Percentiles rank a stretch among this genome's conserved stretches.
Conservation (phyloP, 768 basidiomycete genomes). For the Cantharellus cinnabarinus region DNA sequence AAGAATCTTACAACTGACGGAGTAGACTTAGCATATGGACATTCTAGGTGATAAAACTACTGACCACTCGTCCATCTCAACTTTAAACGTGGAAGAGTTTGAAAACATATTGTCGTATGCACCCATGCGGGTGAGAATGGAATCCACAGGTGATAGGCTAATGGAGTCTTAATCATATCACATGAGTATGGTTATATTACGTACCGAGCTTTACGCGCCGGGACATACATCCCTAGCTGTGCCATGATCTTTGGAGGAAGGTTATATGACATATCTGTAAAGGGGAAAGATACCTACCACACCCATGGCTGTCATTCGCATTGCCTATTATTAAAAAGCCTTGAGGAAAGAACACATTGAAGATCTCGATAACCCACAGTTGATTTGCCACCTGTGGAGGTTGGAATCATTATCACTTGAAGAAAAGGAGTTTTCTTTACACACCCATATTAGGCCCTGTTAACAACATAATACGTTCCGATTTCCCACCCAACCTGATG, state of each 20-base stretch:
- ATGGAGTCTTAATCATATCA: background rate
- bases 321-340: slow-evolving; percentile 26
- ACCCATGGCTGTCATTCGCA: slow-evolving; percentile 92
- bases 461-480: slow-evolving; percentile 56
- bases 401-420: slow-evolving; percentile 33
- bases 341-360: background rate
- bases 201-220: slow-evolving; percentile 60
- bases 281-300: slow-evolving; percentile 19
- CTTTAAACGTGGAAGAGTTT: slow-evolving; percentile 90
- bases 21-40: background rate
- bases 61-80: slow-evolving; percentile 93
- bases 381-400: slow-evolving; percentile 41
- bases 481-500: slow-evolving; percentile 55
- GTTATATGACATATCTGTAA: slow-evolving; percentile 4
- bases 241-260: slow-evolving; percentile 49
- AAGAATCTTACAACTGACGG: slow-evolving; percentile 70
- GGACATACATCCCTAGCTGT: slow-evolving; percentile 88
- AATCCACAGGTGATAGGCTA: slow-evolving; percentile 74
- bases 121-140: slow-evolving; percentile 92
- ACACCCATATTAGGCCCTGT: slow-evolving; percentile 45
- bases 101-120: slow-evolving; percentile 97
- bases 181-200: slow-evolving; percentile 8
- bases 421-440: slow-evolving; percentile 26
- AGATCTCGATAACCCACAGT: slow-evolving; percentile 26
- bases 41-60: slow-evolving; percentile 5